Evolutionary conservation across 768 basidiomycete genomes (phyloP), one percentile per base, ranked within the genome.

Genomic region (Mycena capillaripes): DNA sequence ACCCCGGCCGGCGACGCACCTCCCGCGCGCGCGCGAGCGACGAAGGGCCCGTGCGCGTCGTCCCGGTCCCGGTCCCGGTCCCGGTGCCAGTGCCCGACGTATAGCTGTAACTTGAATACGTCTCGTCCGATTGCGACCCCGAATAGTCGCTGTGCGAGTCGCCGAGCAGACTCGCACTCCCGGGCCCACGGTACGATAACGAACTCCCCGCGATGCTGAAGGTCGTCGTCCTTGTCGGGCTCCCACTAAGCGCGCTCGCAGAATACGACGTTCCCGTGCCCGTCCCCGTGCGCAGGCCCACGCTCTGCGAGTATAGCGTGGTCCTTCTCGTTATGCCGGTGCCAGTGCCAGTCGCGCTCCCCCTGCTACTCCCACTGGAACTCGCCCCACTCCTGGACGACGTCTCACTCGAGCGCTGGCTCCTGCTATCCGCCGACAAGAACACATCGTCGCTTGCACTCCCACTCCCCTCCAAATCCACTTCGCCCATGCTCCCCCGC

Each of bases 401-500:
- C 11, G 46, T 7, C 16, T 55, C 29, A 30, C 60, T 61, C 9
- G 27, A 58, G 2, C 55, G 36, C 23, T 38, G 36, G 19, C 53
- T 30, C 10, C 61, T n/a, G 23, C 62, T 73, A 27, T 69, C 72
- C 30, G 72, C 72, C 16, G 59, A 64, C 65, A 71, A 57, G 53
- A 75, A 75, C 27, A 75, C 69, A 21, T 75, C 74, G 25, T 69
- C 70, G 42, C 38, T 38, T 12, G 29, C 64, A 46, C 44, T 40
- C 21, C 59, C 71, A 19, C 72, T 73, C 85, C 82, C 85, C 40
- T 76, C 81, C 44, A 61, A 14, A 61, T 88, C 93, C n/a, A 96
- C 83, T 76, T 95, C 94, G 0, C 92, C 92, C 83, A 93, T 86
- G 0, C 93, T 95, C 52, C 89, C 92, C n/a, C 92, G 93, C 50